Conservation (phyloP, 371 early-diverging fungal species). For the Mucor ambiguus region DNA sequence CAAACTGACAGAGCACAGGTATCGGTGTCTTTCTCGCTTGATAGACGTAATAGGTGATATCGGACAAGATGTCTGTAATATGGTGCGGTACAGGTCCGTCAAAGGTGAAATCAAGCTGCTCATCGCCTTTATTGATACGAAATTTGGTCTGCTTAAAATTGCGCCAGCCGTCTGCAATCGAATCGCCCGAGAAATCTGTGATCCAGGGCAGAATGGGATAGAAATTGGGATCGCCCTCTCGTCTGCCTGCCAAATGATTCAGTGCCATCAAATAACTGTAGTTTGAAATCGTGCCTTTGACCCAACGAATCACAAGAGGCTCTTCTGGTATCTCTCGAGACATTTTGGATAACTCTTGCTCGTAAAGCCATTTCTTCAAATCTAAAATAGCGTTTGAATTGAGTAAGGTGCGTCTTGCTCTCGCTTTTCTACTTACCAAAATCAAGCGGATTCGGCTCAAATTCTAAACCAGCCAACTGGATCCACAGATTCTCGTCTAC, state of each 20-base stretch:
- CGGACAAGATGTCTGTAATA: constrained; percentile 71
- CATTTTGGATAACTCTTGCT: constrained; percentile 23
- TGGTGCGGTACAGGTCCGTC: constrained; percentile 74
- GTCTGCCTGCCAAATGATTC: constrained; percentile 76
- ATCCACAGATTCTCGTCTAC: constrained; percentile 71
- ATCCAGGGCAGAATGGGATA: constrained; percentile 80
- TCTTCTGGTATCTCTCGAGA: constrained; percentile 49
- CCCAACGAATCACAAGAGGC: constrained; percentile 71
- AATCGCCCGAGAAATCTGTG: constrained; percentile 64
- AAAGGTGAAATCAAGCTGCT: constrained; percentile 71
- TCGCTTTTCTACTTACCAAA: constrained; percentile 21
- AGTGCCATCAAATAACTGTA: constrained; percentile 84
- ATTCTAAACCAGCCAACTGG: constrained; percentile 61
- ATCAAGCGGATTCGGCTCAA: constrained; percentile 36
- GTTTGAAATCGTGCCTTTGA: constrained; percentile 75
- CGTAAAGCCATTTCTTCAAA: constrained; percentile 25
- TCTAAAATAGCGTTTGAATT: constrained; percentile 9
- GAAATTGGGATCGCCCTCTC: constrained; percentile 69
- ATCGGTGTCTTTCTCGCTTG: constrained; percentile 68
- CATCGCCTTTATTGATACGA: constrained; percentile 76
- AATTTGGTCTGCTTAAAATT: constrained; percentile 71
- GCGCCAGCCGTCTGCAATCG: constrained; percentile 61
- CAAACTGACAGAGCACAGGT: constrained; percentile 71
- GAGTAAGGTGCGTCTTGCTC: neutral
- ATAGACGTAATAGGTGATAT: constrained; percentile 74